A percentile compares a stretch with the other conserved stretches of the same genome.
Evolutionary conservation across 2,329 filamentous ascomycete species (phyloP).

Genomic region (Talaromyces pinophilus): DNA sequence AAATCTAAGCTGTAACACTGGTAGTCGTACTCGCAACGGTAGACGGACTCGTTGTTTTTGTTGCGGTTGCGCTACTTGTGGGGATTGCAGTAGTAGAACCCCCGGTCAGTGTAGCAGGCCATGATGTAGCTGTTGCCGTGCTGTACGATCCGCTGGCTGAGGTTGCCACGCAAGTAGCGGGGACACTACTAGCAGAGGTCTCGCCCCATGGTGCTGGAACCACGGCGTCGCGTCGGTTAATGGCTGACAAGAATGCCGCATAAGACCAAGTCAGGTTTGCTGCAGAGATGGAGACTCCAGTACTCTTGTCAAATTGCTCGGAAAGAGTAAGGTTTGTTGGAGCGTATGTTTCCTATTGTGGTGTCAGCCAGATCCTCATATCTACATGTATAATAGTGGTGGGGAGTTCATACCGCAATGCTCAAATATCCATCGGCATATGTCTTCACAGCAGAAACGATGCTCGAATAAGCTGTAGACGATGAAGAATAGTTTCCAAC

Average conservation of each 20-base stretch:
- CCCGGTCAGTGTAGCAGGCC: slow-evolving; percentile 33
- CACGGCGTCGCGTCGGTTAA: slow-evolving; percentile 35
- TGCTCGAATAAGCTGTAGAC: slow-evolving; percentile 53
- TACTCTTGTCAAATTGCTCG: slow-evolving; percentile 43
- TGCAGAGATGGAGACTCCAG: slow-evolving; percentile 42
- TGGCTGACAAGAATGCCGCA: slow-evolving; percentile 43
- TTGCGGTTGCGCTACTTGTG: not conserved
- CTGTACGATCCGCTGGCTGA: slow-evolving; percentile 39
- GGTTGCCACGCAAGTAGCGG: slow-evolving; percentile 33
- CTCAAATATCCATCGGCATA: slow-evolving; percentile 63
- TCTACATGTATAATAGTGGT: not conserved
- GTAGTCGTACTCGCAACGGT: not conserved
- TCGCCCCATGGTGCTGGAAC: slow-evolving; percentile 40
- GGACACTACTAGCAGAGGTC: slow-evolving; percentile 35
- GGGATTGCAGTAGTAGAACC: slow-evolving; percentile 18
- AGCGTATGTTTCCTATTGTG: slow-evolving; percentile 31
- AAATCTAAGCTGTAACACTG: not conserved
- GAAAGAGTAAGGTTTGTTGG: slow-evolving; percentile 37
- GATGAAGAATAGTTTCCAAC: slow-evolving; percentile 66
- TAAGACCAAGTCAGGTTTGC: slow-evolving; percentile 50
- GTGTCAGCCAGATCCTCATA: not conserved
- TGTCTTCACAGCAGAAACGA: slow-evolving; percentile 61
- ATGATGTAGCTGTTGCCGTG: slow-evolving; percentile 35
- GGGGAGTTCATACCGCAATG: slow-evolving; percentile 36
- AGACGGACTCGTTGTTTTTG: not conserved